Evolutionary conservation across 2,329 filamentous ascomycete species (phyloP), one percentile per base, ranked within the genome.

Genomic region (Beauveria pseudobassiana): DNA sequence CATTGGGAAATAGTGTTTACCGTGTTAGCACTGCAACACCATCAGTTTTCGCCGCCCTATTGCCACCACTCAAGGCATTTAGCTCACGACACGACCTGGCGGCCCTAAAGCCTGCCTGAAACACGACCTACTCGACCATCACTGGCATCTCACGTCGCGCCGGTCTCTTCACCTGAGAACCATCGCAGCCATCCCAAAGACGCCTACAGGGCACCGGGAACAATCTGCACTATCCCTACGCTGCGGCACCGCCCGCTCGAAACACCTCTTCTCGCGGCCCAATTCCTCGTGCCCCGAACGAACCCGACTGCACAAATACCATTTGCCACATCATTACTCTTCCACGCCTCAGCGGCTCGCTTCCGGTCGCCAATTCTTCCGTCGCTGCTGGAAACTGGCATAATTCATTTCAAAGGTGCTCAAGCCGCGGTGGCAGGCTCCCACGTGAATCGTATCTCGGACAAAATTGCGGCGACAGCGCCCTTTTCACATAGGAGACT

Each of bases 71-170:
- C 22, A 24, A 57, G 46, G 46, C 53, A 57, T 52, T 57, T 57
- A 53, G 46, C 60, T 57, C 60, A 34, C 52, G 34, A 46, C 48
- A 38, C 60, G 24, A 56, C 51, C 22, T 56, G 53, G 52, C 53
- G 46, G 38, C 60, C 58, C 58, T 51, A 60, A 53, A 60, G 49
- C 58, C 50, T 60, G 60, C 45, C 60, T 62, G 60, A 62, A 62
- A 62, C 60, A 62, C 60, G 59, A 55, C 43, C 43, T 55, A 53
- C 50, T 60, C 49, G 20, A 26, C 22, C 58, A 60, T 53, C 50
- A 54, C 26, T 51, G 50, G 26, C 40, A 54, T 22, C 45, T 60
- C 50, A 60, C 49, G 42, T 54, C 49, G 48, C 49, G 58, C 58
- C 53, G 42, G 26, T 22, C 20, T 40, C 53, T 51, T 48, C 20